phyloP scores from a whole-genome alignment of 2,329 filamentous ascomycete genomes.

The Purpureocillium takamizusanense region DNA sequence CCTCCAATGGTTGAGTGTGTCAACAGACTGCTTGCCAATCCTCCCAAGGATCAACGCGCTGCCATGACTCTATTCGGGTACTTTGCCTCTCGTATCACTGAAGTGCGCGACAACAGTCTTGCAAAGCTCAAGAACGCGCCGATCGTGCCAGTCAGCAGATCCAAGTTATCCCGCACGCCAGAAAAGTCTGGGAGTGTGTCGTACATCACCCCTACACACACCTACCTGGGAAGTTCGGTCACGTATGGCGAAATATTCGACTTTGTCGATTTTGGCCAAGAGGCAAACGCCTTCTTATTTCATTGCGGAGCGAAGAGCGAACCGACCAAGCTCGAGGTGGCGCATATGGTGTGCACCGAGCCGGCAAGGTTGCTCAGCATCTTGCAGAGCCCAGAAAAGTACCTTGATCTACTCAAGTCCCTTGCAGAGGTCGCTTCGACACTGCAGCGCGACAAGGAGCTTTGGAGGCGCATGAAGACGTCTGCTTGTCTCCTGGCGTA shows the following conservation, averaged over 20 bases:
- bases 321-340: conserved; percentile 79
- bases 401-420: conserved; percentile 71
- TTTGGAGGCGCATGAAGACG: conserved; percentile 67
- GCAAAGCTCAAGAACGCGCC: conserved; percentile 52
- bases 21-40: conserved; percentile 59
- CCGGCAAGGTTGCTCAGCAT: conserved; percentile 73
- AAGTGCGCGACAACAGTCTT: conserved; percentile 56
- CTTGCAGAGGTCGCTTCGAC: conserved; percentile 63
- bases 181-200: conserved; percentile 23
- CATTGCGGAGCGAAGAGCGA: conserved; percentile 87
- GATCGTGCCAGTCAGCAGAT: conserved; percentile 60
- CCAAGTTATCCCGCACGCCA: conserved; percentile 15
- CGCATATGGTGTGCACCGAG: conserved; percentile 72
- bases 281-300: conserved; percentile 82
- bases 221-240: conserved; percentile 66
- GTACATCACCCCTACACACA: conserved; percentile 57
- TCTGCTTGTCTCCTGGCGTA: conserved; percentile 77
- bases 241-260: conserved; percentile 87
- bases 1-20: conserved; percentile 73
- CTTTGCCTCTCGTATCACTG: conserved; percentile 66
- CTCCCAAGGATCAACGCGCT: conserved; percentile 56
- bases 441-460: conserved; percentile 68
- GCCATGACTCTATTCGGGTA: conserved; percentile 74
- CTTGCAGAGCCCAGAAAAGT: conserved; percentile 76
- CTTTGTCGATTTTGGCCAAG: conserved; percentile 85